Conservation (phyloP, 2,329 filamentous ascomycete genomes). For the Fusarium sp. region DNA sequence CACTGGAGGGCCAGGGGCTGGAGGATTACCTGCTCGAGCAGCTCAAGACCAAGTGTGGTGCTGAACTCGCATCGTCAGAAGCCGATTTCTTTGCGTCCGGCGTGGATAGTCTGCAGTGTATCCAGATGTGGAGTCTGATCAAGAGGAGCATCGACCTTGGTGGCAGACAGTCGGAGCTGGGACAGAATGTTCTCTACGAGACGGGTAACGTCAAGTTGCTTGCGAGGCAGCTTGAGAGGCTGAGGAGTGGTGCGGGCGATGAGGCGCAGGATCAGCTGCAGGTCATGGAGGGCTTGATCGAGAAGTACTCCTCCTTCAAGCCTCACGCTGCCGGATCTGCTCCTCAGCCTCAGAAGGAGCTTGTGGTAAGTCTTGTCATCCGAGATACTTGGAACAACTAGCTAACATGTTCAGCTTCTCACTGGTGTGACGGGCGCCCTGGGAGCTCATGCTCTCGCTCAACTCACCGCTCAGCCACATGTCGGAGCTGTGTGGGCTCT, state of each 20-base stretch:
- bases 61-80: conserved; percentile 4
- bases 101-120: conserved; percentile 68
- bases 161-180: conserved; percentile 54
- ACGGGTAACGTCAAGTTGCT: conserved; percentile 48
- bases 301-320: conserved; percentile 53
- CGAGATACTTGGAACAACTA: fast-evolving
- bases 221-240: conserved; percentile 36
- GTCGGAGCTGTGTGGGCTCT: conserved; percentile 60
- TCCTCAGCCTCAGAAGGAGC: conserved; percentile 44
- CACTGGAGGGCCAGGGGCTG: conserved; percentile 40
- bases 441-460: conserved; percentile 67
- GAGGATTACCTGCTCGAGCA: conserved; percentile 44
- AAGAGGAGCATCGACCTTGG: conserved; percentile 62
- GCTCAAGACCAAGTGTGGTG: conserved; percentile 49
- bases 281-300: conserved; percentile 50
- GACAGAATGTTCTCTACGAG: conserved; percentile 70
- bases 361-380: conserved; percentile 43
- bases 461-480: conserved; percentile 67
- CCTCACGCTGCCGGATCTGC: conserved; percentile 36
- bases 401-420: conserved; percentile 52
- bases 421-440: conserved; percentile 72
- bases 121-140: conserved; percentile 64
- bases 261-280: conserved; percentile 43
- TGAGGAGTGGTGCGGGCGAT: conserved; percentile 33
- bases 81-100: conserved; percentile 68